Conservation (phyloP, 2,329 filamentous ascomycete species). For the Diaporthe vaccinii region DNA sequence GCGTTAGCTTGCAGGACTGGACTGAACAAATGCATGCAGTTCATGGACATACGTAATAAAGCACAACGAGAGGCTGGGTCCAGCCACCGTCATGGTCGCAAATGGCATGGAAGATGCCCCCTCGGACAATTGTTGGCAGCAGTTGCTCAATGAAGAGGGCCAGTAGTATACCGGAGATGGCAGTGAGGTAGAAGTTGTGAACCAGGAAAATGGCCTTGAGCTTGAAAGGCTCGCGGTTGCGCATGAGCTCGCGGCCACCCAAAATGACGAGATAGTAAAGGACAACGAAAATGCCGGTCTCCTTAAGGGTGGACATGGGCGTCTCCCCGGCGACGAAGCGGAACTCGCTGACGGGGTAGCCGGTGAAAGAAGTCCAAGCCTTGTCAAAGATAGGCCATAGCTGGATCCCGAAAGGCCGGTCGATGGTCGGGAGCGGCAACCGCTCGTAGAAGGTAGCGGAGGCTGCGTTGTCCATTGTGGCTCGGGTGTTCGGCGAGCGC, state of each 20-base stretch:
- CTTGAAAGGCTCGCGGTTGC: slow-evolving; percentile 85
- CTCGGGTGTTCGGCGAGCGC: slow-evolving; percentile 8
- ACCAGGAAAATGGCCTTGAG: slow-evolving; percentile 92
- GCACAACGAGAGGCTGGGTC: slow-evolving; percentile 91
- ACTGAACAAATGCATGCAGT: background rate
- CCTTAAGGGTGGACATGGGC: slow-evolving; percentile 89
- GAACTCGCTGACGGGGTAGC: slow-evolving; percentile 90
- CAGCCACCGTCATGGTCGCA: slow-evolving; percentile 87
- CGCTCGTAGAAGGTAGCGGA: slow-evolving; percentile 65
- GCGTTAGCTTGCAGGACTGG: slow-evolving; percentile 52
- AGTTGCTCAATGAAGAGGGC: slow-evolving; percentile 93
- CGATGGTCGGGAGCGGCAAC: slow-evolving; percentile 82
- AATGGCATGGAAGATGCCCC: slow-evolving; percentile 91
- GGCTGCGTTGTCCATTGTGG: slow-evolving; percentile 47
- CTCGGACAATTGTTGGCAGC: slow-evolving; percentile 82
- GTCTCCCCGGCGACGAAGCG: slow-evolving; percentile 84
- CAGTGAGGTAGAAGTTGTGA: slow-evolving; percentile 95
- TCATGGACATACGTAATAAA: slow-evolving; percentile 87
- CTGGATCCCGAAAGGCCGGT: slow-evolving; percentile 90
- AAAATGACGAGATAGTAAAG: slow-evolving; percentile 96
- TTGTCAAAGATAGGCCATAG: slow-evolving; percentile 97
- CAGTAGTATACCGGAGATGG: slow-evolving; percentile 84
- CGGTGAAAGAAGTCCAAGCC: slow-evolving; percentile 80
- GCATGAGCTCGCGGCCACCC: slow-evolving; percentile 92
- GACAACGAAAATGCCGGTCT: slow-evolving; percentile 83